phyloP scores from a whole-genome alignment of 768 basidiomycete species.

The Suillus americanus region DNA sequence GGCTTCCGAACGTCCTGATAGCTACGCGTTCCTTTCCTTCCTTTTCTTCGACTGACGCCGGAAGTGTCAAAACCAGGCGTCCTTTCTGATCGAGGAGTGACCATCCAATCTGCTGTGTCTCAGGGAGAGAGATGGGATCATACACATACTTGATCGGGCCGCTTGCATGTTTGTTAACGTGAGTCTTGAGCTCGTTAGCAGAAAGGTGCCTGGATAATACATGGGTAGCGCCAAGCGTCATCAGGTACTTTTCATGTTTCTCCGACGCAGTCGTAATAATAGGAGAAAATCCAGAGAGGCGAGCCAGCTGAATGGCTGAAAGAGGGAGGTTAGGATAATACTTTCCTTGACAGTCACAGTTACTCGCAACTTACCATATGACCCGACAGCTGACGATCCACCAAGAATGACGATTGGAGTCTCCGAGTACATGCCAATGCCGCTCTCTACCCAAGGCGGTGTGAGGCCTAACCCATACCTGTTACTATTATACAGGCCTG shows the following conservation, averaged over 20 bases:
- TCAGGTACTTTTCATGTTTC: constrained; percentile 29
- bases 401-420: constrained; percentile 48
- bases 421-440: constrained; percentile 37
- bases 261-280: constrained; percentile 40
- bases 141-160: constrained; percentile 20
- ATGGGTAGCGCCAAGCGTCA: constrained; percentile 40
- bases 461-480: constrained; percentile 39
- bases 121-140: constrained; percentile 32
- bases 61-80: constrained; percentile 29
- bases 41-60: constrained; percentile 21
- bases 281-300: constrained; percentile 39
- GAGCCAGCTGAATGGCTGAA: constrained; percentile 41
- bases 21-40: constrained; percentile 19
- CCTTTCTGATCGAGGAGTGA: constrained; percentile 35
- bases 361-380: constrained; percentile 35
- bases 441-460: constrained; percentile 34
- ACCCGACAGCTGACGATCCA: constrained; percentile 50
- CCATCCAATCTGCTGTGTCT: constrained; percentile 36
- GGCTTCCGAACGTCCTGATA: constrained; percentile 25
- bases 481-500: constrained; percentile 42
- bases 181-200: constrained; percentile 14
- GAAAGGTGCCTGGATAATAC: constrained; percentile 34
- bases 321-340: neutral
- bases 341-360: constrained; percentile 2
- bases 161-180: constrained; percentile 26